phyloP scores from a whole-genome alignment of 2,329 filamentous ascomycete genomes.

The Cytospora chrysosperma region DNA sequence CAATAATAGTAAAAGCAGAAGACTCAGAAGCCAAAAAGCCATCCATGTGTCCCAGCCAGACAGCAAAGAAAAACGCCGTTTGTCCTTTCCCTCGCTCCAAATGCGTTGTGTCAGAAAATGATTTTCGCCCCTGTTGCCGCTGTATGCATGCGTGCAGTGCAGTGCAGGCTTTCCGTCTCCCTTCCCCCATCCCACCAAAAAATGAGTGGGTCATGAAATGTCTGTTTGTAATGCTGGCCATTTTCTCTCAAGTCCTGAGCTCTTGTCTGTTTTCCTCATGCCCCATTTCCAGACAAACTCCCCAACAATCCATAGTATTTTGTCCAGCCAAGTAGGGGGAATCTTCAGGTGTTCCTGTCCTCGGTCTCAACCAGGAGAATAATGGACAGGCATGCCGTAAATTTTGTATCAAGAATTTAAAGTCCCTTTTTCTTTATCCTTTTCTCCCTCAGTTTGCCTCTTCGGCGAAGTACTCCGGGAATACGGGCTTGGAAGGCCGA shows the following conservation, averaged over 20 bases:
- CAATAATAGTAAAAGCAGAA: neutral
- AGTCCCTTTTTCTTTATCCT: constrained; percentile 3
- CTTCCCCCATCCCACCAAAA: neutral
- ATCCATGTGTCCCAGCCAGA: neutral
- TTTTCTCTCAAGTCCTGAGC: neutral
- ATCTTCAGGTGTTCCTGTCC: neutral
- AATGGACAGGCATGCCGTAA: neutral
- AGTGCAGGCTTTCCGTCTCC: neutral
- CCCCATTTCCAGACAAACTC: neutral
- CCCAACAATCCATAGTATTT: neutral
- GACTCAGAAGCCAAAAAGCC: neutral
- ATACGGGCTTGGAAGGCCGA: neutral
- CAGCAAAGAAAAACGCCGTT: neutral
- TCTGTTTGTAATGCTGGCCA: neutral
- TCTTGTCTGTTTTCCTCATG: neutral
- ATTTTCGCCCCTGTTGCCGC: neutral
- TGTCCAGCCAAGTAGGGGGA: neutral
- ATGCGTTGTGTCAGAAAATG: neutral
- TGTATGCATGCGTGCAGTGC: constrained; percentile 1
- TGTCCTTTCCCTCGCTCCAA: neutral
- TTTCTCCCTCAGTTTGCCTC: neutral
- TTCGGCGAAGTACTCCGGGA: neutral
- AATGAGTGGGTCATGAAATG: neutral
- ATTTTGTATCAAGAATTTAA: neutral
- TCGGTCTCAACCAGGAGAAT: neutral